Conservation (phyloP, 441 rosid genomes). For the Hypseocharis bilobata region DNA sequence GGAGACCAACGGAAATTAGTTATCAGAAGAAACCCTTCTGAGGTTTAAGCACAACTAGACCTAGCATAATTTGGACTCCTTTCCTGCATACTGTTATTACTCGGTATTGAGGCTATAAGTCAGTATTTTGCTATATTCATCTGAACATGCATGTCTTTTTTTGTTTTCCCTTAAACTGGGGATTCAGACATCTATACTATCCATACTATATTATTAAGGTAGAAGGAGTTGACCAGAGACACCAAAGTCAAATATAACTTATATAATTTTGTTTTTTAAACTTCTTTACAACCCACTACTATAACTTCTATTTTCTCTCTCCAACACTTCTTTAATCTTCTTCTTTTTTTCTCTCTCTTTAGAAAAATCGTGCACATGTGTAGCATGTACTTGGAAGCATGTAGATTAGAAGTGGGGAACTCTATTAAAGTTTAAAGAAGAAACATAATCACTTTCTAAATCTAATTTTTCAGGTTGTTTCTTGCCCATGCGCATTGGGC, state of each 20-base stretch:
- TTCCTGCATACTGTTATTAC: not conserved
- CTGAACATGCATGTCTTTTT: not conserved
- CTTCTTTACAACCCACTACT: too few species aligned
- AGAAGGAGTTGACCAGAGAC: too few species aligned
- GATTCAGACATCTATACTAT: not conserved
- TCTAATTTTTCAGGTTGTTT: slow-evolving; percentile 60
- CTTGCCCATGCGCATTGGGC: slow-evolving; percentile 90
- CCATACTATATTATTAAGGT: too few species aligned
- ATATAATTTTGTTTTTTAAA: too few species aligned
- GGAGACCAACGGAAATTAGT: not conserved
- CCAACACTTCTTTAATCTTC: too few species aligned
- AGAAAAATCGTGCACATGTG: too few species aligned
- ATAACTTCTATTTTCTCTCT: too few species aligned
- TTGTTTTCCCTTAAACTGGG: not conserved
- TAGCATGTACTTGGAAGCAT: too few species aligned
- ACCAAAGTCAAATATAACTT: too few species aligned
- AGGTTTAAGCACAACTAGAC: not conserved
- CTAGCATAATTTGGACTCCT: not conserved
- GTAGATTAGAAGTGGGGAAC: not conserved
- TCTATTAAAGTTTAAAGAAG: not conserved
- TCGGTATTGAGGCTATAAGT: not conserved
- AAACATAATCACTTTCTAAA: not conserved
- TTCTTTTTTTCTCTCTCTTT: too few species aligned
- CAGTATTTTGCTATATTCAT: not conserved
- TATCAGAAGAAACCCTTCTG: not conserved